Evolutionary conservation across 2,329 filamentous ascomycete species (phyloP).

Genomic region (Xylariomycetidae sp.): DNA sequence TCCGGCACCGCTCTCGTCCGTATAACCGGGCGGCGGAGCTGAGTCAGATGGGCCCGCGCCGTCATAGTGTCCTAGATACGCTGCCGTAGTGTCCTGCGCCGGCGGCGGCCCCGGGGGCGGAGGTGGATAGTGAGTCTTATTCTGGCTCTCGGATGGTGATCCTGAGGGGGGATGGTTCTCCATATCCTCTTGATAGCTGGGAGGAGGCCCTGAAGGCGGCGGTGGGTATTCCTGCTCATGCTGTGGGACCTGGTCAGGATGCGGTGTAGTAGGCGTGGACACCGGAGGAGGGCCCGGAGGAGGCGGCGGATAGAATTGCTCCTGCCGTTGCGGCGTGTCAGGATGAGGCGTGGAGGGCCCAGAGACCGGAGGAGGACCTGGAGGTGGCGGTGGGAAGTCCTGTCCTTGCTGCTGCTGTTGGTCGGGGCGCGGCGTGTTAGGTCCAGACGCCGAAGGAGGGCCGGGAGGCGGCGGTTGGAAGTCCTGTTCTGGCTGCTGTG

Average conservation of each 20-base stretch:
- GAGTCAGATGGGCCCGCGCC: too few relatives aligned
- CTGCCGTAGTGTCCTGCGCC: neutral
- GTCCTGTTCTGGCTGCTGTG: slow-evolving; percentile 5
- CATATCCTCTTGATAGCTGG: too few relatives aligned
- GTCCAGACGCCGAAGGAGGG: slow-evolving; percentile 9
- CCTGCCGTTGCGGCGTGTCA: slow-evolving; percentile 1
- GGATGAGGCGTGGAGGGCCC: too few relatives aligned
- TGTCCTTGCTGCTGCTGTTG: slow-evolving; percentile 8
- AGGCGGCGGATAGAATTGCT: slow-evolving; percentile 1
- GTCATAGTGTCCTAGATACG: too few relatives aligned
- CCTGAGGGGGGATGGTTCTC: too few relatives aligned
- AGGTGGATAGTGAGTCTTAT: neutral
- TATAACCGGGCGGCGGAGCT: too few relatives aligned
- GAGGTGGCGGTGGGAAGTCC: slow-evolving; percentile 12
- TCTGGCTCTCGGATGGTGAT: neutral
- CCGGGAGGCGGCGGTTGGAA: slow-evolving; percentile 13
- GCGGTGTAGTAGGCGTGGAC: too few relatives aligned
- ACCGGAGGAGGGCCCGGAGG: slow-evolving; percentile 2
- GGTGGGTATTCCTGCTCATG: too few relatives aligned
- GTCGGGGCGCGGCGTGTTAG: slow-evolving; percentile 8
- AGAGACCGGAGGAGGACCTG: slow-evolving; percentile 8
- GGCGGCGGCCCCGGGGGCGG: slow-evolving; percentile 6
- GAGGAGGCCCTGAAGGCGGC: too few relatives aligned
- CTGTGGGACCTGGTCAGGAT: too few relatives aligned
- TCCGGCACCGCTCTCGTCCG: too few relatives aligned